Evolutionary conservation across 2,329 filamentous ascomycete species (phyloP), one percentile per base, ranked within the genome.

Genomic region (Graphiopsis chlorocephala): DNA sequence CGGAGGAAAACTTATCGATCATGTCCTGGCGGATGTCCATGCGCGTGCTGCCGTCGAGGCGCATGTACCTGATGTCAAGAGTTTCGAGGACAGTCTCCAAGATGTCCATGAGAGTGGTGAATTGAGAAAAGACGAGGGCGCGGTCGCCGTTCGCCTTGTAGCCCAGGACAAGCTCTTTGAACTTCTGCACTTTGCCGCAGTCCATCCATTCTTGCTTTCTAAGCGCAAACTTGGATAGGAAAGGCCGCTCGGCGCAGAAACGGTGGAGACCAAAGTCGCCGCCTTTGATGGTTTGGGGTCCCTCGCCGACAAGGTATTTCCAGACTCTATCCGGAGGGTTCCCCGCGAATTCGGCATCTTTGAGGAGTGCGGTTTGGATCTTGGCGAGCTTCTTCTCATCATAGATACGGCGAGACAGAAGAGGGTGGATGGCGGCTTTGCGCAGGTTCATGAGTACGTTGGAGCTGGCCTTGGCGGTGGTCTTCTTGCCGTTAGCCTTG

Each of bases 61-160:
- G 88, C 69, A 92, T 90, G 76, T 93, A 96, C 8, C 85, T 82
- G 66, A 98, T 89, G 29, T 84, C 83, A 17, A 91, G 83, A 0
- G 87, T 87, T 57, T 90, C 86, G 11, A 99, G 83, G 0, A 96
- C 92, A 71, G 91, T 88, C 68, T 93, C 89, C 0, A 99, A 83
- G 64, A 99, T 93, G 76, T 97, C 91, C 78, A 98, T 90, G 63
- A 97, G 89, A 69, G 92, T 89, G 7, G 92, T 92, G 77, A 98
- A 99, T 72, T 97, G 93, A 53, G 90, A 96, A 79, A 99, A 99
- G 26, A 99, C 87, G 2, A 99, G 84, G 0, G 91, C 89, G 4
- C 94, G 89, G 75, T 97, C 93, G 3, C 93, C 94, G 61, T 92
- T 93, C 66, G 84, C 80, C 69, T 89, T 88, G 78, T 92, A 97